These are phyloP conservation scores for Monosporascus sp. DNA, from an alignment of 2,329 filamentous ascomycete genomes.

Conservation along the genomic window DNA sequence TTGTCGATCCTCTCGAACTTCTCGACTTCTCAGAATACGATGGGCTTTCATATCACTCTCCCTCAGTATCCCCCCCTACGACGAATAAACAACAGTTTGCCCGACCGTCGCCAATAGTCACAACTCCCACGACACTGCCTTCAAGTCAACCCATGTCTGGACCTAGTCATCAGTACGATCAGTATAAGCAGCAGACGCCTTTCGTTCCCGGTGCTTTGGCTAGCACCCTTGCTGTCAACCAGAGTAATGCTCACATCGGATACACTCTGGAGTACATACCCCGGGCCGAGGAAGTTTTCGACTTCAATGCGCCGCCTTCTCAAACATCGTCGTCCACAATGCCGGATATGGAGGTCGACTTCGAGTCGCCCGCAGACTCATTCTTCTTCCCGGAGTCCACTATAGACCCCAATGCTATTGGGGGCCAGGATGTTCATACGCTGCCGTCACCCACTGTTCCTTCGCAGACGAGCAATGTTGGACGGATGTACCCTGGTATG, in stretches of 20 bases:
- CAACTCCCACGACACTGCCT: constrained; percentile 49
- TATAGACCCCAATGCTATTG: constrained; percentile 70
- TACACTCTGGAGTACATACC: constrained; percentile 52
- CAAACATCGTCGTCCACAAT: constrained; percentile 49
- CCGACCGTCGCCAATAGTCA: constrained; percentile 46
- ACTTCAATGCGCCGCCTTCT: constrained; percentile 66
- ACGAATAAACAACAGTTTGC: constrained; percentile 50
- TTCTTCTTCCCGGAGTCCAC: constrained; percentile 60
- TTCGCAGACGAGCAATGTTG: constrained; percentile 50
- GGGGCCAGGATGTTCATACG: constrained; percentile 53
- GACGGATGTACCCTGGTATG: constrained; percentile 86
- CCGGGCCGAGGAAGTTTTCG: constrained; percentile 61
- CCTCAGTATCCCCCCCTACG: constrained; percentile 51
- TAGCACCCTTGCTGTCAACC: constrained; percentile 73
- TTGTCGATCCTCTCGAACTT: constrained; percentile 51
- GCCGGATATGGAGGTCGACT: constrained; percentile 64
- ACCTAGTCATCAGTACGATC: constrained; percentile 91
- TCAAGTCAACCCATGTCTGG: constrained; percentile 60
- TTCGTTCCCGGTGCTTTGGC: constrained; percentile 80
- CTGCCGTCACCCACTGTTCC: constrained; percentile 40
- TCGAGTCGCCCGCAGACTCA: constrained; percentile 52
- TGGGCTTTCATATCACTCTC: constrained; percentile 54
- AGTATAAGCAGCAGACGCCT: constrained; percentile 93
- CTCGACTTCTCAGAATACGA: constrained; percentile 62
- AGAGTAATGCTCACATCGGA: constrained; percentile 49